A percentile compares a stretch with the other conserved stretches of the same genome.
These are phyloP conservation scores for Phytopythium ostracodes DNA, from an alignment of 352 stramenopile genomes.

Conservation along the genomic window DNA sequence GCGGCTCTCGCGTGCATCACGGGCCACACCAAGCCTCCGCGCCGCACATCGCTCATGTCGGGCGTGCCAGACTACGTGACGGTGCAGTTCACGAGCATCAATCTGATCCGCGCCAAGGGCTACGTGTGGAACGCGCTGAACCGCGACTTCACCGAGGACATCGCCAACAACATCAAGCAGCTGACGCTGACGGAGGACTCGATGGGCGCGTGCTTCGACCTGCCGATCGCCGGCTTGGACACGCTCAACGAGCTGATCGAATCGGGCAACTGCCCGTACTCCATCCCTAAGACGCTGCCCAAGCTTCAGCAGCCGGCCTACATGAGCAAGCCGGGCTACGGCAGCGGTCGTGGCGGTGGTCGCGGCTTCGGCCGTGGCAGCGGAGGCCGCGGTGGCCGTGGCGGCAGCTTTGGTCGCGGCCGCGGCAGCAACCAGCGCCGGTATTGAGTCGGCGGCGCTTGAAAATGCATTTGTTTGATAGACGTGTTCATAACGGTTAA, in stretches of 20 bases:
- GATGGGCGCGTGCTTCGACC: constrained; percentile 90
- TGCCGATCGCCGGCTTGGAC: constrained; percentile 63
- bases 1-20: constrained; percentile 87
- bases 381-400: constrained; percentile 27
- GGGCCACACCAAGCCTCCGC: constrained; percentile 82
- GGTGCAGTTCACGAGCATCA: constrained; percentile 80
- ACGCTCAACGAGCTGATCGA: constrained; percentile 77
- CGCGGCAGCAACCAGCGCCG: constrained; percentile 21
- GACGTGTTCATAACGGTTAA: not conserved
- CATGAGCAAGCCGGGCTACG: constrained; percentile 31
- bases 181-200: constrained; percentile 87
- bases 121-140: constrained; percentile 93
- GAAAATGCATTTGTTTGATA: constrained; percentile 2
- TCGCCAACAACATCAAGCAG: constrained; percentile 84
- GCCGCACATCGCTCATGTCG: constrained; percentile 84
- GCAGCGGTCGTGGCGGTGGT: constrained; percentile 38
- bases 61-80: constrained; percentile 89
- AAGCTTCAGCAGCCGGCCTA: constrained; percentile 73
- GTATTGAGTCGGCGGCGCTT: constrained; percentile 13
- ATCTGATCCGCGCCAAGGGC: constrained; percentile 80
- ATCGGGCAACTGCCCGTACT: constrained; percentile 64
- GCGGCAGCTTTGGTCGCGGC: constrained; percentile 32
- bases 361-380: constrained; percentile 20
- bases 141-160: constrained; percentile 74
- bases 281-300: constrained; percentile 69